Base-by-base conservation (phyloP, 2,329 filamentous ascomycete species). In the Boeremia exigua region DNA sequence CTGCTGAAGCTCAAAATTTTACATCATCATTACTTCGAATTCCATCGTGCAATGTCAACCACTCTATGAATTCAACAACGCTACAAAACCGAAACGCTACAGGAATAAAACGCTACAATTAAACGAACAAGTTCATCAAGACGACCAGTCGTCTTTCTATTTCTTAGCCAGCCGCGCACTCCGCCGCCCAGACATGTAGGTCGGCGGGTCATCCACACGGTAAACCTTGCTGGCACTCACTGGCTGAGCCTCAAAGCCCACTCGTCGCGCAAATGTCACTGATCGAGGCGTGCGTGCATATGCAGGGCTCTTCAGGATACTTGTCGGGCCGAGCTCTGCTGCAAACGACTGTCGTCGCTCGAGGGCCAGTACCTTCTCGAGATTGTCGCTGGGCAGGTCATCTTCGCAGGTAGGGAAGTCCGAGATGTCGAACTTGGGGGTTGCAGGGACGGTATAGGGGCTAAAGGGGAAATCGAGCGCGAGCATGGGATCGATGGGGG, bases 181-280 rank as follows among this genome's bases (percentile, higher is more conserved):
- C 15, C 42, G 49, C 3, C 42, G 42, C 15, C 17, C 36, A 6
- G 29, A 53, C 28, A 66, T 49, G n/a, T 17, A 28, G 10, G 36
- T 52, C 2, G 66, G 62, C 19, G 61, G 58, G 44, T 66, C 62
- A n/a, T 63, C 33, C 2, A 33, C 4, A 23, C 45, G 32, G 29
- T 61, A 67, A 37, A 59, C 49, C 15, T 43, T 66, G 17, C 57
- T 59, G n/a, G 29, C 37, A 23, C 37, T 56, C 2, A 68, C 66
- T 0, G 64, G 64, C 25, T 67, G 61, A n/a, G 15, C 27, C 2
- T 51, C 36, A 30, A 67, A 68, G 1, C 38, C 53, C 9, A 64
- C 66, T 4, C 52, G 51, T 29, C 43, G 42, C 6, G 6, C 29
- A 29, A 66, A 68, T 1, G 37, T 48, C 9, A 62, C 64, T 4